phyloP scores from a whole-genome alignment of 169 alveolate species.

The Plasmodium relictum region DNA sequence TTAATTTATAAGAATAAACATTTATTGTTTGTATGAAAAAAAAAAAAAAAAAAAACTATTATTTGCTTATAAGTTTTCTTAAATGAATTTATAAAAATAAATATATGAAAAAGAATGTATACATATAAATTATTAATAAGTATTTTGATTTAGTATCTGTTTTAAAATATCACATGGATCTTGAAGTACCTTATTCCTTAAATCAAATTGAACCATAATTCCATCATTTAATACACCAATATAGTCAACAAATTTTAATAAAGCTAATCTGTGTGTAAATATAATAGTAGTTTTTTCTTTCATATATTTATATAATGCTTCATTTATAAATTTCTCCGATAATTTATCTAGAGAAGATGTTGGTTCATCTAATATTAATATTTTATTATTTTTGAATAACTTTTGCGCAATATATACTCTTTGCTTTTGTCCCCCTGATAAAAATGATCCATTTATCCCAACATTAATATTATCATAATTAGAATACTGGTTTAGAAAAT shows the following conservation, averaged over 20 bases:
- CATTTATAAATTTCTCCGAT: conserved; percentile 76
- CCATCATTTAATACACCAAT: conserved; percentile 68
- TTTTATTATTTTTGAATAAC: conserved; percentile 71
- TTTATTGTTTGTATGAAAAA: too few relatives aligned
- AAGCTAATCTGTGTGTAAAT: conserved; percentile 54
- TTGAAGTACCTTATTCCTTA: conserved; percentile 28
- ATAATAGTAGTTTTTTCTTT: conserved; percentile 56
- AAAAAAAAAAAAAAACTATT: too few relatives aligned
- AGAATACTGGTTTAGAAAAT: conserved; percentile 90
- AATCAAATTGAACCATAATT: conserved; percentile 50
- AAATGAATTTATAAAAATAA: too few relatives aligned
- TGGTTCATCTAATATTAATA: conserved; percentile 82
- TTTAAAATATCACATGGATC: conserved; percentile 40
- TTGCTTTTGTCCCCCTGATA: conserved; percentile 89
- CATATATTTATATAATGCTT: conserved; percentile 64
- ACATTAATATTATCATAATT: conserved; percentile 88
- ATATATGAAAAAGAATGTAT: neutral
- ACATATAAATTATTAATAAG: neutral
- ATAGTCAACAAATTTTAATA: conserved; percentile 58
- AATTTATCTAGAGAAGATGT: conserved; percentile 82
- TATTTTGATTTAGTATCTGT: conserved; percentile 27
- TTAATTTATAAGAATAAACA: too few relatives aligned
- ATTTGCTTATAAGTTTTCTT: too few relatives aligned
- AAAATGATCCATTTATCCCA: conserved; percentile 93
- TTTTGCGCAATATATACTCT: conserved; percentile 80